Evolutionary conservation across 1,284 basidiomycete genomes (phyloP), one percentile per base, ranked within the genome.

Genomic region (Ustilago tritici): DNA sequence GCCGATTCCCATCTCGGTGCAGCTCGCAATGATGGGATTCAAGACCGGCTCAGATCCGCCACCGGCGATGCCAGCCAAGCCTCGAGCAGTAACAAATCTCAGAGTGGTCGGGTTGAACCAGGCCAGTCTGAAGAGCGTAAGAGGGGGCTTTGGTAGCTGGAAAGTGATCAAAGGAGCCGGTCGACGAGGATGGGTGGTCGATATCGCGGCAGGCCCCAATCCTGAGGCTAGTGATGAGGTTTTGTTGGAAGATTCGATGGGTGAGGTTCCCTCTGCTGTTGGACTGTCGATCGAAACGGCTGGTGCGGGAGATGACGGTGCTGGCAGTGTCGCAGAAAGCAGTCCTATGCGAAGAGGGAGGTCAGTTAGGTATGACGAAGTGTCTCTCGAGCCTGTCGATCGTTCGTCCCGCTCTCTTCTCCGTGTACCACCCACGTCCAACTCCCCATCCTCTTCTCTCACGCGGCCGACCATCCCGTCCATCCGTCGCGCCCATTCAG

Each of bases 111-210:
- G 98, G 87, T 88, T 98, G 19, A 91, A 92, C 32, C 89, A 91
- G n/a, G 88, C 90, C 4, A 89, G 93, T 76, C 89, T 98, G 7
- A 89, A 90, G 56, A 89, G 89, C 9, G 88, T 95, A 0, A 91
- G 92, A 9, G 89, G 90, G 1, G 95, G 95, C 4, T 92, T 91
- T 0, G 92, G 91, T 3, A 88, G 91, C 1, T 99, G 96, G 96
- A 90, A 92, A 67, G 92, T 94, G 67, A 89, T 98, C 43, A 89
- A 91, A 78, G 95, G 93, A 82, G 95, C 97, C 84, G 96, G 96
- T 3, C 92, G 95, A 0, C 88, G 96, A 49, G 95, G 95, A 2
- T 99, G 96, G 95, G 97, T 95, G 82, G 94, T 96, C 63, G 93
- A 97, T 85, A 90, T 91, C 0, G 92, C 93, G 15, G 92, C 91